A percentile compares a stretch with the other conserved stretches of the same genome.
These are phyloP conservation scores for Boletus rubroflammeus DNA, from an alignment of 768 basidiomycete genomes.

Conservation along the genomic window DNA sequence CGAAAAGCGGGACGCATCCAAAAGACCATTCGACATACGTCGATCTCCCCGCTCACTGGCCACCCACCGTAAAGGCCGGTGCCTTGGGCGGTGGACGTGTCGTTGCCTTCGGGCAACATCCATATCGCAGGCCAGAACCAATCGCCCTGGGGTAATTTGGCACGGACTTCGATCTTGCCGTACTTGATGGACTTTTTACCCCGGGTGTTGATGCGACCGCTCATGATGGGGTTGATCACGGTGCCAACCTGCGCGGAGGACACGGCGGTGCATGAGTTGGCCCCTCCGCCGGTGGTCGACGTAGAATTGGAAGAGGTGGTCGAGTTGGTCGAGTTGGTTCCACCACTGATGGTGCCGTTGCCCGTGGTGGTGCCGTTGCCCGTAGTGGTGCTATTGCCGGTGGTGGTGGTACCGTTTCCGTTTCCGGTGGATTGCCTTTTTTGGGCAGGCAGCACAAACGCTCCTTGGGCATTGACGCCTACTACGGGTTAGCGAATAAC, in stretches of 20 bases:
- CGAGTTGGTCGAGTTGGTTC: constrained; percentile 24
- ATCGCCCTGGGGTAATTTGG: constrained; percentile 56
- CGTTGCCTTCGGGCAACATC: constrained; percentile 30
- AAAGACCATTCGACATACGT: constrained; percentile 36
- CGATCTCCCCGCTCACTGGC: constrained; percentile 57
- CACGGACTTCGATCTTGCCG: constrained; percentile 57
- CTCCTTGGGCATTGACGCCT: constrained; percentile 23
- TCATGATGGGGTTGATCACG: constrained; percentile 52
- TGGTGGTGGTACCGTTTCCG: constrained; percentile 1
- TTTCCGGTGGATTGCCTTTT: constrained; percentile 27
- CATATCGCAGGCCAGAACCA: constrained; percentile 36
- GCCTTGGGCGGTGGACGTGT: constrained; percentile 14
- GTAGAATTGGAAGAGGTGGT: constrained; percentile 21
- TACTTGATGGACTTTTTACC: constrained; percentile 47
- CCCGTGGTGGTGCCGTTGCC: constrained; percentile 5
- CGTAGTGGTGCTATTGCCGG: not conserved
- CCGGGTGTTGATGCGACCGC: constrained; percentile 51
- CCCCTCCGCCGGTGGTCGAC: constrained; percentile 5
- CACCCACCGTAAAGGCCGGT: constrained; percentile 35
- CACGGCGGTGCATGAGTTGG: constrained; percentile 40
- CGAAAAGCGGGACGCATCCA: not conserved
- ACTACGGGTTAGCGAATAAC: not conserved
- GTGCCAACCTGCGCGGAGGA: constrained; percentile 33
- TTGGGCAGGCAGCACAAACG: constrained; percentile 15
- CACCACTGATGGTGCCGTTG: constrained; percentile 1